Conservation (phyloP, 306 rosid species). For the Corylus heterophylla region DNA sequence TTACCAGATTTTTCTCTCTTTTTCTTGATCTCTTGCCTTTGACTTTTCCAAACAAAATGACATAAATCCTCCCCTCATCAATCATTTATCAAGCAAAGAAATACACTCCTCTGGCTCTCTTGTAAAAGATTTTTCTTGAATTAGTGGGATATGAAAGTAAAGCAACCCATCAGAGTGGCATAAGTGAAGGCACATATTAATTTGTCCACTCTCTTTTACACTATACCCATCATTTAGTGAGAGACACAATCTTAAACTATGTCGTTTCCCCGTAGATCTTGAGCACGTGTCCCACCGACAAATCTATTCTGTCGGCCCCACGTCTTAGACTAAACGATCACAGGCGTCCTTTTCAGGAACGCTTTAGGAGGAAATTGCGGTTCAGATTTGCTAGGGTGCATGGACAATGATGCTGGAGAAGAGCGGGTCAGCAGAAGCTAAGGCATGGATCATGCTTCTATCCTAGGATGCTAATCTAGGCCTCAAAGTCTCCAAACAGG, state of each 20-base stretch:
- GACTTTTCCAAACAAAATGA: conserved; percentile 10
- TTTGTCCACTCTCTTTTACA: conserved; percentile 49
- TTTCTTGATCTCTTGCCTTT: neutral
- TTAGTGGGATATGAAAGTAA: conserved; percentile 50
- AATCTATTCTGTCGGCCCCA: conserved; percentile 23
- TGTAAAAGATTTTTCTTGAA: neutral
- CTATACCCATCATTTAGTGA: conserved; percentile 48
- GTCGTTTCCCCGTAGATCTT: conserved; percentile 46
- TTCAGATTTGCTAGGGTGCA: conserved; percentile 9
- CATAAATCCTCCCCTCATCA: neutral
- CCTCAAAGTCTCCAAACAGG: neutral
- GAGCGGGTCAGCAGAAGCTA: neutral
- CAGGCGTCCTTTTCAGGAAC: neutral
- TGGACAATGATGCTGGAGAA: neutral
- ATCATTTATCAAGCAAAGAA: conserved; percentile 11
- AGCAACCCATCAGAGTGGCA: conserved; percentile 49
- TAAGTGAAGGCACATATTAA: conserved; percentile 56
- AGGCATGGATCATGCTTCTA: neutral
- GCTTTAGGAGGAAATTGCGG: neutral
- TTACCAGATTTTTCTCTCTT: conserved; percentile 4
- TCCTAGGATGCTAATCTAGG: neutral
- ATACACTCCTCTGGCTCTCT: conserved; percentile 3
- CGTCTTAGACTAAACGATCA: conserved; percentile 2
- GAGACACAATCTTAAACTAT: conserved; percentile 42
- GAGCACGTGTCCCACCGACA: conserved; percentile 70